Evolutionary conservation across 306 rosid species (phyloP), one percentile per base, ranked within the genome.

Genomic region (Adenanthera pavonina): DNA sequence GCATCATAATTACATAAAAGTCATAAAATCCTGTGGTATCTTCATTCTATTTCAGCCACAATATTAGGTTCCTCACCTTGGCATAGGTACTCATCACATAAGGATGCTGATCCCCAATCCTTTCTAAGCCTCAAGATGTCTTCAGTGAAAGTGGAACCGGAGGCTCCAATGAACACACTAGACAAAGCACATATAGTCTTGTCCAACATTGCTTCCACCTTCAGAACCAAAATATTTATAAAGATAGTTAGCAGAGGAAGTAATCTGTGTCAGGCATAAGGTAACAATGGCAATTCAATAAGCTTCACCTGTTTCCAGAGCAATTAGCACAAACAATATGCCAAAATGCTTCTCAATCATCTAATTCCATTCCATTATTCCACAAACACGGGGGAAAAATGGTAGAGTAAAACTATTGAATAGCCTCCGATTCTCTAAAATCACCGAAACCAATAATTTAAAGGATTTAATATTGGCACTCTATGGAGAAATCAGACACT

Each of bases 141-240:
- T 83, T 90, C 93, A 1, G 97, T 93, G 87, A 93, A 93, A 53
- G 93, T 91, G 72, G 97, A 93, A 80, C 97, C 94, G 60, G 97
- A 80, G 46, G 97, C 94, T 72, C 97, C 97, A 3, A 93, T 89
- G 82, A 93, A 93, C 20, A 89, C 94, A 34, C 83, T 89, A 7
- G 97, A 85, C 97, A 93, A 78, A 56, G 93, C 97, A 72, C 93
- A 89, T 76, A 93, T 90, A 15, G 97, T 91, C 88, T 91, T 93
- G 86, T 93, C 97, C 84, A 93, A 70, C 97, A 93, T 93, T 34
- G 97, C 97, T 89, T 93, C 97, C 64, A 91, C 97, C 97, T 93
- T 78, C 81, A 83, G 46, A 6, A 36, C 43, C 67, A 60, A 25
- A 17, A 61, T 35, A 56, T 69, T n/a, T 57, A 78, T 2, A 35